Evolutionary conservation across 306 rosid species (phyloP), one percentile per base, ranked within the genome.

Genomic region (Lotus japonicus): DNA sequence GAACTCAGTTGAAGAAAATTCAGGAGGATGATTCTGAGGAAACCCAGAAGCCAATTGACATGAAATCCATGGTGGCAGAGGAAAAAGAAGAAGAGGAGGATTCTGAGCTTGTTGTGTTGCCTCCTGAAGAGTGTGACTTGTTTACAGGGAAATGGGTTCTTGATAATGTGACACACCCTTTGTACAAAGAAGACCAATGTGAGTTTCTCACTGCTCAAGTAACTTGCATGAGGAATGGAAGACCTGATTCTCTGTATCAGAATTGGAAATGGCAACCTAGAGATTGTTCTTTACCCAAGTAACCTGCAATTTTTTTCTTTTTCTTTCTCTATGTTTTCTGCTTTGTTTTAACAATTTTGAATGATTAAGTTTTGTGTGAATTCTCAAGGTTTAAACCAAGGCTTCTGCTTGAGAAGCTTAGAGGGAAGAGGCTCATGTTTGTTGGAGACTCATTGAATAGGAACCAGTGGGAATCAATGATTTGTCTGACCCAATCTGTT

Each of bases 391-490:
- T 88, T 79, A 90, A 85, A 72, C 87, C 99, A 10, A 90, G 84
- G 61, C 64, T 88, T 66, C 70, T 94, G 77, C 86, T 94, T 21
- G 90, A 94, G 85, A 94, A 94, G 65, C 79, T 94, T 42, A 88
- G 96, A 74, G 90, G 87, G 77, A 94, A 90, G 88, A 94, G 97
- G 85, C 86, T 94, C 11, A 88, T 94, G 99, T 94, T 94, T 76
- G 99, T 94, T 35, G 99, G 99, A 74, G 99, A 94, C 56, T 94
- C 99, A 0, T 36, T 94, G 87, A 94, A 94, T 45, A 81, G 99
- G 55, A 94, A 94, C 76, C 99, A 94, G 58, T 94, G 99, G 99
- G 99, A 94, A 78, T 94, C 99, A n/a, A 86, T 94, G 97, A 77
- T 94, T 62, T 94, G 97, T 73, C 50, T 94, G 64, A 94, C 79